phyloP scores from a whole-genome alignment of 306 rosid species.

The Cucurbita pepo region DNA sequence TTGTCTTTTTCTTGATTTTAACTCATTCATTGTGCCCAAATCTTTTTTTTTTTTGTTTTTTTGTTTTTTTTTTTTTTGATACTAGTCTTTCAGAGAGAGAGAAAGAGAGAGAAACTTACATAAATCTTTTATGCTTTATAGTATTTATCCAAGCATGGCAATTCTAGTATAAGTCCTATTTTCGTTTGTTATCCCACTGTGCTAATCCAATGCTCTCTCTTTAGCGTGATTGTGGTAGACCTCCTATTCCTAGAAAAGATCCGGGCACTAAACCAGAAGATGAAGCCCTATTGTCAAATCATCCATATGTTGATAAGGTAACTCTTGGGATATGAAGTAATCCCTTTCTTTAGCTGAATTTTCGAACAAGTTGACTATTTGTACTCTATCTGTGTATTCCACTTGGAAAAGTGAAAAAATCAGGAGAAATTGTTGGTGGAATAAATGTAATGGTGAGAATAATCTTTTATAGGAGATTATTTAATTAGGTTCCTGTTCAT shows the following conservation, averaged over 20 bases:
- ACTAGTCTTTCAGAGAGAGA: background rate
- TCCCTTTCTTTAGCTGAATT: background rate
- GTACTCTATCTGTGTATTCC: background rate
- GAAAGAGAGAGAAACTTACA: background rate
- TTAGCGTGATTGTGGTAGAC: slow-evolving; percentile 86
- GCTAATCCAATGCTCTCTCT: slow-evolving; percentile 7
- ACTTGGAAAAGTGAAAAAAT: background rate
- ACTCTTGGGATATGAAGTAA: background rate
- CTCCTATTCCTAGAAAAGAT: slow-evolving; percentile 82
- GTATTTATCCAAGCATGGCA: background rate
- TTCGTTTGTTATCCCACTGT: slow-evolving; percentile 4
- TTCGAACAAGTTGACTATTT: background rate
- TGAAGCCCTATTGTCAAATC: slow-evolving; percentile 73
- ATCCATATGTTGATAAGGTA: slow-evolving; percentile 88
- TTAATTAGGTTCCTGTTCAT: background rate
- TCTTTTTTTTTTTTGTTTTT: background rate
- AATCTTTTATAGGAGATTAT: background rate
- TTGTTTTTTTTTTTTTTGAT: background rate
- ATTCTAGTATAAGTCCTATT: background rate
- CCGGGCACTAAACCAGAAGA: slow-evolving; percentile 79
- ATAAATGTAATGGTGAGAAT: background rate
- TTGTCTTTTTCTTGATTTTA: background rate
- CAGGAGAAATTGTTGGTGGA: background rate
- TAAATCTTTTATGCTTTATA: background rate
- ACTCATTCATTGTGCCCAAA: background rate